phyloP scores from a whole-genome alignment of 345 rosid species.

The Turritis glabra region DNA sequence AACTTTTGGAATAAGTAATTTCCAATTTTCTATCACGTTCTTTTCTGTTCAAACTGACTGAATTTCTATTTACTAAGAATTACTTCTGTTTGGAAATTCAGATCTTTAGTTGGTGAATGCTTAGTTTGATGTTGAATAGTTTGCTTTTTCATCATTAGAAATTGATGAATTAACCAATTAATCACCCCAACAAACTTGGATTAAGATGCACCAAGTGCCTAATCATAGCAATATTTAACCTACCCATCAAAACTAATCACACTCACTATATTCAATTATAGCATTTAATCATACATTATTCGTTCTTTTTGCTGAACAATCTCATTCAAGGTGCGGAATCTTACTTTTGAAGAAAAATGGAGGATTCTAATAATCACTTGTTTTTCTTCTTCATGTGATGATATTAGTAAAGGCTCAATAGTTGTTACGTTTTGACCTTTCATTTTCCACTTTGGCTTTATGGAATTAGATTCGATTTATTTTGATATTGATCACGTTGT shows the following conservation, averaged over 20 bases:
- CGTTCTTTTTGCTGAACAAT: neutral
- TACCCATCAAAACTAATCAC: neutral
- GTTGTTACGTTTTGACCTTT: constrained; percentile 6
- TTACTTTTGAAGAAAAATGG: constrained; percentile 12
- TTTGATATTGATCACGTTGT: neutral
- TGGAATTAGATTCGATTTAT: neutral
- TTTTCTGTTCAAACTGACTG: neutral
- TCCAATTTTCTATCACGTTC: neutral
- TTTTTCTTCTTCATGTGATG: neutral
- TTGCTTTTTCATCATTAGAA: constrained; percentile 24
- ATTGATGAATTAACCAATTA: constrained; percentile 24
- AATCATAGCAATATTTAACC: constrained; percentile 6
- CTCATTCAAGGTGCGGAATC: neutral
- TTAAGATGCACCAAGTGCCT: constrained; percentile 29
- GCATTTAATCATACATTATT: neutral
- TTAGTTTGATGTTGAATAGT: constrained; percentile 6
- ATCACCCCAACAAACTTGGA: constrained; percentile 31
- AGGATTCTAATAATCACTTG: neutral
- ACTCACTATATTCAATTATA: neutral
- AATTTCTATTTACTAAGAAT: neutral
- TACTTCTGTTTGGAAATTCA: neutral
- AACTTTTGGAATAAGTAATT: neutral
- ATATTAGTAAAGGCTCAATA: neutral
- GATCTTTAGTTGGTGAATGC: constrained; percentile 10
- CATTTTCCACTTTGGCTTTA: constrained; percentile 3